phyloP scores from a whole-genome alignment of 148 eudicot genomes.

The Cornus florida region DNA sequence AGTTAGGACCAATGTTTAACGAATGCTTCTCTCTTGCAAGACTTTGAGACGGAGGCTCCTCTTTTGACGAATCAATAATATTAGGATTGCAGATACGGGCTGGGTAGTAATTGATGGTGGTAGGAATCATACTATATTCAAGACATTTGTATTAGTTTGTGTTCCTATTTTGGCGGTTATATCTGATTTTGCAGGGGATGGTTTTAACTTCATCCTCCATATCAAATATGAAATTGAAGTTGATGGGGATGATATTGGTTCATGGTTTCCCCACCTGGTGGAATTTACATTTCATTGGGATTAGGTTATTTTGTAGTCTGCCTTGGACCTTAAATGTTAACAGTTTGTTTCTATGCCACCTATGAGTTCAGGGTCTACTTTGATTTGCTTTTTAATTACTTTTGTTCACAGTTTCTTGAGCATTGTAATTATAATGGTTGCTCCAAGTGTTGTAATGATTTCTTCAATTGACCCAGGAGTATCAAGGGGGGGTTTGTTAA shows the following conservation, averaged over 20 bases:
- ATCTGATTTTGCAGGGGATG: slow-evolving; percentile 3
- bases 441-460: too few species aligned
- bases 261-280: background rate
- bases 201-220: slow-evolving; percentile 12
- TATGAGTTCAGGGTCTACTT: too few species aligned
- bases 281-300: background rate
- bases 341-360: too few species aligned
- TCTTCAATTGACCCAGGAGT: too few species aligned
- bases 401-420: too few species aligned
- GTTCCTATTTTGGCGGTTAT: background rate
- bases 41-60: background rate
- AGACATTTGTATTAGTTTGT: too few species aligned
- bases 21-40: background rate
- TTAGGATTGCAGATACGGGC: background rate
- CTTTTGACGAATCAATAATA: background rate
- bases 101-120: background rate
- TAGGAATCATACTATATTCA: background rate
- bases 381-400: too few species aligned
- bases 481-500: too few species aligned
- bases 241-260: background rate
- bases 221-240: background rate
- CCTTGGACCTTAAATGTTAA: too few species aligned
- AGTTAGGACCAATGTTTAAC: background rate
- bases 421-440: too few species aligned
- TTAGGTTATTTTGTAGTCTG: background rate